Evolutionary conservation across 2,329 filamentous ascomycete species (phyloP), one percentile per base, ranked within the genome.

Genomic region (Aspergillus oerlinghausenensis): DNA sequence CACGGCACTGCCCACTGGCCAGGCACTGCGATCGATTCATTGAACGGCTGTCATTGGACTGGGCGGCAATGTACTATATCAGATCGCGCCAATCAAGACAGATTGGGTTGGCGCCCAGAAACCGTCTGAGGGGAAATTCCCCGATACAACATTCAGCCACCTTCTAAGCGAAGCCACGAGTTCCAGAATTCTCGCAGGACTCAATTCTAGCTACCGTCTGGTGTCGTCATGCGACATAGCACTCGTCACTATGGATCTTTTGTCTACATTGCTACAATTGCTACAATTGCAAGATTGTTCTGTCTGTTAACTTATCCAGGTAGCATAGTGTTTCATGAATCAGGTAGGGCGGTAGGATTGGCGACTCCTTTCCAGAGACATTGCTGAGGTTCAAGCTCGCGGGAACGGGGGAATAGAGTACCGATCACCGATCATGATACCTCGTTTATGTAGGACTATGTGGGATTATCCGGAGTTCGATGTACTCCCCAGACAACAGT

Each of bases 101-200:
- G 4, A 23, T 28, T 8, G 9, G 29, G 45, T 57, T 51, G 55
- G 49, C 49, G 55, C 55, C 55, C 42, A 55, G 55, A 55, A 28
- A 45, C 32, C 55, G 28, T 55, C 23, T 50, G 32, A 50, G 43
- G 11, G 21, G 32, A 54, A 51, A 21, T n/a, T n/a, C 50, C 50
- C 50, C 50, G 38, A 47, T 56, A 50, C 55, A 25, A 23, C 42
- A 25, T 14, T 45, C 43, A 47, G 23, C 11, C 32, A 38, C 14
- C 32, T 7, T 38, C 7, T 38, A 38, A 38, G 32, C 5, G 42
- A 45, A 21, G 21, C 10, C 19, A 45, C n/a, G 8, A 0, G 19
- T 45, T 5, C 42, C 19, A 23, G 19, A 23, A 45, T 23, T 45
- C 21, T 11, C n/a, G 3, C 11, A 47, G 26, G 21, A 23, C 43